Conservation (phyloP, 495 filamentous ascomycete genomes). For the Penicillium alfredii region DNA sequence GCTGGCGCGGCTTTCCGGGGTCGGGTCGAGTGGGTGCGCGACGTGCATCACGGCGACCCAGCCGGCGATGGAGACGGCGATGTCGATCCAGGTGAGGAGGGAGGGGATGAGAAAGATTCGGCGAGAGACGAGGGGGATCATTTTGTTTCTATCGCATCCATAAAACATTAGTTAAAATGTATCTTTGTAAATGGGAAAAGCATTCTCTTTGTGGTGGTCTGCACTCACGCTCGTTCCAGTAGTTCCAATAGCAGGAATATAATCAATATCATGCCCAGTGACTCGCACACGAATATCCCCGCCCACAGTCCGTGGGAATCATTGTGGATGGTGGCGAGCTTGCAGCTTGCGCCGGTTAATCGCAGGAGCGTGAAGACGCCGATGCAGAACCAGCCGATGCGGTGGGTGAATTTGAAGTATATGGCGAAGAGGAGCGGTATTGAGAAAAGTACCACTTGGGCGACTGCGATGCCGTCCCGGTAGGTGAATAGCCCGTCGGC, state of each 20-base stretch:
- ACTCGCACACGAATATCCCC: constrained; percentile 17
- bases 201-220: neutral
- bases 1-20: constrained; percentile 17
- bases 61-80: constrained; percentile 19
- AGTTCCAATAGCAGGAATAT: constrained; percentile 15
- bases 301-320: constrained; percentile 12
- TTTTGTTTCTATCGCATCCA: constrained; percentile 13
- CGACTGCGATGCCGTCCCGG: constrained; percentile 11
- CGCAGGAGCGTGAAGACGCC: constrained; percentile 13
- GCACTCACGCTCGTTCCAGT: constrained; percentile 9
- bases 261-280: constrained; percentile 13
- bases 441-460: constrained; percentile 8
- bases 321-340: constrained; percentile 11
- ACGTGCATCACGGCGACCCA: constrained; percentile 15
- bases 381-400: constrained; percentile 15
- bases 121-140: constrained; percentile 4
- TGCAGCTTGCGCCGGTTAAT: constrained; percentile 11
- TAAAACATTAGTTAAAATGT: too few relatives aligned
- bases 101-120: constrained; percentile 13
- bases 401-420: constrained; percentile 3
- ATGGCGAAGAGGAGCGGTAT: constrained; percentile 1
- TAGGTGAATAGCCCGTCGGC: constrained; percentile 10
- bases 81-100: constrained; percentile 20
- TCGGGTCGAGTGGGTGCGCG: constrained; percentile 11
- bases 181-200: constrained; percentile 1